Percentiles rank a stretch among this genome's conserved stretches.
Conservation (phyloP, 2,329 filamentous ascomycete genomes). For the Akanthomyces lecanii region DNA sequence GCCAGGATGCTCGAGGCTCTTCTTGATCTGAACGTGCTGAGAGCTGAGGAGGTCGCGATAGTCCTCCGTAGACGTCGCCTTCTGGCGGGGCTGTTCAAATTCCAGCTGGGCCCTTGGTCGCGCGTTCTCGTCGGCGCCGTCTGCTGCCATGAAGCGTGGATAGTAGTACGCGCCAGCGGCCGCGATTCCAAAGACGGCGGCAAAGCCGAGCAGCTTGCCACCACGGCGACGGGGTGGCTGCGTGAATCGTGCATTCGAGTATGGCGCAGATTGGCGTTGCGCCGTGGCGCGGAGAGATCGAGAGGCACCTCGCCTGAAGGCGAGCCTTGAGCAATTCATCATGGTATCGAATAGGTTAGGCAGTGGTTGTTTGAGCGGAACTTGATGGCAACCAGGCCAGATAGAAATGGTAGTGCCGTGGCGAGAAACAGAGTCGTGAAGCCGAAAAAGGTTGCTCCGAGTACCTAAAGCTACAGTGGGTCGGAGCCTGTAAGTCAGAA, state of each 20-base stretch:
- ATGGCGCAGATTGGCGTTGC: slow-evolving; percentile 3
- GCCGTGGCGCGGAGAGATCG: slow-evolving; percentile 1
- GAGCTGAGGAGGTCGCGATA: slow-evolving; percentile 73
- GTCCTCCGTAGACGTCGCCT: slow-evolving; percentile 61
- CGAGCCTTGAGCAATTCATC: slow-evolving; percentile 1
- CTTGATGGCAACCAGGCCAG: not conserved
- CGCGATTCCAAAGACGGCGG: slow-evolving; percentile 35
- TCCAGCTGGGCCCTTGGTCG: slow-evolving; percentile 49
- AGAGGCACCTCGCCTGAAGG: not conserved
- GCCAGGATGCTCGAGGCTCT: slow-evolving; percentile 76
- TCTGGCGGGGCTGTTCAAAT: slow-evolving; percentile 63
- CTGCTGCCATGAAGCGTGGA: slow-evolving; percentile 30
- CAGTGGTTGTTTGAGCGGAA: not conserved
- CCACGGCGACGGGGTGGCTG: slow-evolving; percentile 23
- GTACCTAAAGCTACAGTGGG: slow-evolving; percentile 2
- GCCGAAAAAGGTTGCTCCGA: not conserved
- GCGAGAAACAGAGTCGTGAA: not conserved
- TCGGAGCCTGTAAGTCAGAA: not conserved
- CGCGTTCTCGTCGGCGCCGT: slow-evolving; percentile 19
- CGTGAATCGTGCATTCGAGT: slow-evolving; percentile 12
- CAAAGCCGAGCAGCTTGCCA: slow-evolving; percentile 29
- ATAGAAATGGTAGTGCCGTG: not conserved
- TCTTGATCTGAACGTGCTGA: slow-evolving; percentile 82
- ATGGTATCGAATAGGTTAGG: not conserved
- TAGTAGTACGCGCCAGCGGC: slow-evolving; percentile 38